Percentiles rank a stretch among this genome's conserved stretches.
phyloP scores from a whole-genome alignment of 306 rosid genomes.

The Urtica urens region DNA sequence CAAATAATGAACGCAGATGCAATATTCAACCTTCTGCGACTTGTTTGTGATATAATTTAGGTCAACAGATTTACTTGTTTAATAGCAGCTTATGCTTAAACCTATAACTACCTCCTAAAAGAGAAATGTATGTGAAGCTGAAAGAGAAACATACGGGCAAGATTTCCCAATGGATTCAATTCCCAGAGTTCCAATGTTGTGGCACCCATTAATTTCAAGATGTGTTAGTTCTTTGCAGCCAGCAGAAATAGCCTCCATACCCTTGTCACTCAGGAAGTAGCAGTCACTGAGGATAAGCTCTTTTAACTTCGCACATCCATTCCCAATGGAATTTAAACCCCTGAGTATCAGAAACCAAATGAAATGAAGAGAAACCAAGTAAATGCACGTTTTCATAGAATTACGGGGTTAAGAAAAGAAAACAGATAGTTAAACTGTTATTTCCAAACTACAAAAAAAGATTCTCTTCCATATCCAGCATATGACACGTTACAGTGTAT shows the following conservation, averaged over 20 bases:
- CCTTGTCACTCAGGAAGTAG: constrained; percentile 72
- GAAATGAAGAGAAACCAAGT: background rate
- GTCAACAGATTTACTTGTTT: background rate
- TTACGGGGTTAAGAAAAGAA: background rate
- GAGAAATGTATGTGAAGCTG: constrained; percentile 14
- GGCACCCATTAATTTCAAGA: constrained; percentile 95
- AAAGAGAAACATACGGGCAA: constrained; percentile 56
- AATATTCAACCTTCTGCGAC: background rate
- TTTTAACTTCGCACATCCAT: constrained; percentile 83
- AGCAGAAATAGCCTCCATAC: constrained; percentile 81
- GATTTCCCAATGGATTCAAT: constrained; percentile 74
- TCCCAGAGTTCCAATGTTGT: constrained; percentile 76
- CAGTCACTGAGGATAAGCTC: constrained; percentile 79
- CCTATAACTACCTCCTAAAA: constrained; percentile 8
- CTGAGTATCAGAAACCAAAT: constrained; percentile 28
- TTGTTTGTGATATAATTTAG: background rate
- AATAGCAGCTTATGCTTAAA: constrained; percentile 3
- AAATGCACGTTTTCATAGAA: background rate
- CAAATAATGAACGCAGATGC: background rate
- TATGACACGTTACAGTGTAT: too few species aligned
- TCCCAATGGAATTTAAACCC: constrained; percentile 67
- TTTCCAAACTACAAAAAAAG: too few species aligned
- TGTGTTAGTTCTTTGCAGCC: constrained; percentile 89
- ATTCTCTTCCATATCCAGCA: too few species aligned
- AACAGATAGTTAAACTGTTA: too few species aligned